Conservation (phyloP, 192 early-diverging fungal species). For the Powellomyces hirtus region DNA sequence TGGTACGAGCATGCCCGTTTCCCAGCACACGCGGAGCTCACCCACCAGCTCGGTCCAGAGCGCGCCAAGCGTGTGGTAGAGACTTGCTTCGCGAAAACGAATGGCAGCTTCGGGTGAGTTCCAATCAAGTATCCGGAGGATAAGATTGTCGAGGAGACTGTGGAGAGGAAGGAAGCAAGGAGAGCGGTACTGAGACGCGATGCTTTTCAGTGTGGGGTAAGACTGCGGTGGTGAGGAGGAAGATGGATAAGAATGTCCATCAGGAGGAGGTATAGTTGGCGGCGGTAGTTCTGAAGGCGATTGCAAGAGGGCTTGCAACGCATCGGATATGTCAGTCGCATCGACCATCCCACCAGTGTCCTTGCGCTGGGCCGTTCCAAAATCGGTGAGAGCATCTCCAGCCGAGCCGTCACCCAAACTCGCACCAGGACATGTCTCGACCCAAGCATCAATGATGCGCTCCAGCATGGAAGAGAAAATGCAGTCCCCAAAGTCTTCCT, state of each 20-base stretch:
- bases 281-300: not conserved
- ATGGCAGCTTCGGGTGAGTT: constrained; percentile 13
- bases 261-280: not conserved
- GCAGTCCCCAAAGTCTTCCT: not conserved
- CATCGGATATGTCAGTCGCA: constrained; percentile 14
- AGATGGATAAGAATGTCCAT: too few relatives aligned
- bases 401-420: not conserved
- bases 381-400: not conserved
- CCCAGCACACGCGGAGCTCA: constrained; percentile 19
- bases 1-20: constrained; percentile 19
- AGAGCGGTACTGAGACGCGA: not conserved
- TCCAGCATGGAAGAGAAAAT: constrained; percentile 1
- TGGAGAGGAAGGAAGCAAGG: not conserved
- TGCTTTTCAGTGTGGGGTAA: not conserved
- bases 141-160: constrained; percentile 11
- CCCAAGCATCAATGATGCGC: constrained; percentile 8
- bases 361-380: not conserved
- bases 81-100: constrained; percentile 1
- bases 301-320: constrained; percentile 6
- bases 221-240: not conserved
- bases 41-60: constrained; percentile 22
- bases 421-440: not conserved
- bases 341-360: not conserved
- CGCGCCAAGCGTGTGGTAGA: constrained; percentile 8
- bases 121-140: constrained; percentile 17